Conservation (phyloP, 2,329 filamentous ascomycete species). For the Sarocladium kiliense region DNA sequence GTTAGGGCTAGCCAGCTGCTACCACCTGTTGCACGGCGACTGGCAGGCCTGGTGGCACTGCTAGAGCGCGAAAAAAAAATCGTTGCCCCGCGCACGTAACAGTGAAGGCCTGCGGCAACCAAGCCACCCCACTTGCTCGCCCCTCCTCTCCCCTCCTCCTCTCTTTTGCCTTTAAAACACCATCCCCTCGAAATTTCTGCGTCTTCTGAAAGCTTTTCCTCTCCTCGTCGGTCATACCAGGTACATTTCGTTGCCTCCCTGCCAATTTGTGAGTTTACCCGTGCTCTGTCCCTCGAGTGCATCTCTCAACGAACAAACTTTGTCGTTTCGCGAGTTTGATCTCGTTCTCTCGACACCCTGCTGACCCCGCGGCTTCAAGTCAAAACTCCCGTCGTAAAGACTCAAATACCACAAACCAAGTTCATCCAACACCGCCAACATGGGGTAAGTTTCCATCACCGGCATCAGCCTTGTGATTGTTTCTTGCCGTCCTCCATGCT, state of each 20-base stretch:
- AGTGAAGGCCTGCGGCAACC: slow-evolving; percentile 16
- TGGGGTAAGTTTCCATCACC: slow-evolving; percentile 22
- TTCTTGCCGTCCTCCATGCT: slow-evolving; percentile 9
- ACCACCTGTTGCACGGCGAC: neutral
- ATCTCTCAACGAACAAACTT: slow-evolving; percentile 9
- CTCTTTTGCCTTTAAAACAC: slow-evolving; percentile 30
- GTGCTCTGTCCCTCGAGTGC: neutral
- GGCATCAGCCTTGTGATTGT: neutral
- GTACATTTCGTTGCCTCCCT: slow-evolving; percentile 37
- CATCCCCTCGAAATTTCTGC: slow-evolving; percentile 20
- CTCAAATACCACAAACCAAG: slow-evolving; percentile 12
- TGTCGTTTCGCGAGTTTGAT: slow-evolving; percentile 15
- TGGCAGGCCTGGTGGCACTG: slow-evolving; percentile 1
- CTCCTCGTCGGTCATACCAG: slow-evolving; percentile 38
- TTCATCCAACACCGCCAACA: slow-evolving; percentile 27
- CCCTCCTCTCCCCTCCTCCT: slow-evolving; percentile 16
- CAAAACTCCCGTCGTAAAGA: slow-evolving; percentile 12
- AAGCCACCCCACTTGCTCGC: slow-evolving; percentile 20
- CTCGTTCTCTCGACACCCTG: slow-evolving; percentile 1
- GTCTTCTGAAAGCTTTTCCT: slow-evolving; percentile 29
- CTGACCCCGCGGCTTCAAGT: neutral
- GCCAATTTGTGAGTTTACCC: slow-evolving; percentile 27
- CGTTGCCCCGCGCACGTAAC: slow-evolving; percentile 28
- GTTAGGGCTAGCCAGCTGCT: slow-evolving; percentile 29
- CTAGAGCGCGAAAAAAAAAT: slow-evolving; percentile 4